A percentile compares a stretch with the other conserved stretches of the same genome.
These are phyloP conservation scores for Botryotinia calthae DNA, from an alignment of 2,329 filamentous ascomycete species.

Conservation along the genomic window DNA sequence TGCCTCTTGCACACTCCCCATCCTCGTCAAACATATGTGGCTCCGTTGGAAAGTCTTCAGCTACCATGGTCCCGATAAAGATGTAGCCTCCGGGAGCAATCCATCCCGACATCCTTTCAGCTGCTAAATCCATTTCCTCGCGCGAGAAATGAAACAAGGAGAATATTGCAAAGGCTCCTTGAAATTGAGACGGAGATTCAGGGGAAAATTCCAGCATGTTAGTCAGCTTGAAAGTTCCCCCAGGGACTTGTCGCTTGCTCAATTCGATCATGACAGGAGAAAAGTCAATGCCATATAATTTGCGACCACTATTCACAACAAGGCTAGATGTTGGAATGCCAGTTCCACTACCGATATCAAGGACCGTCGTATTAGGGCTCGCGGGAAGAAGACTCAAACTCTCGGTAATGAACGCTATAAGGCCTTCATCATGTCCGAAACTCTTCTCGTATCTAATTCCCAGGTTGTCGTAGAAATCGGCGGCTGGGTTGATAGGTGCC, in stretches of 20 bases:
- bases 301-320: constrained; percentile 22
- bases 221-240: constrained; percentile 22
- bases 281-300: constrained; percentile 32
- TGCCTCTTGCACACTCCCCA: constrained; percentile 2
- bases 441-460: constrained; percentile 7
- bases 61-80: constrained; percentile 25
- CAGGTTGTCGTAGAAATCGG: constrained; percentile 14
- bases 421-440: constrained; percentile 13
- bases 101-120: constrained; percentile 22
- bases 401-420: constrained; percentile 10
- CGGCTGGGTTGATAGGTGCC: constrained; percentile 1
- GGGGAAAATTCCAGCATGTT: constrained; percentile 27
- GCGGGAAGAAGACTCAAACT: background rate
- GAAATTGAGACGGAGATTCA: background rate
- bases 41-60: constrained; percentile 10
- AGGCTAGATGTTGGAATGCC: constrained; percentile 36
- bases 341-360: constrained; percentile 40
- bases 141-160: constrained; percentile 24
- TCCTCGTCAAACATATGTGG: constrained; percentile 6
- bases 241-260: constrained; percentile 22
- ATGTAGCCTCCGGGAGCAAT: constrained; percentile 23
- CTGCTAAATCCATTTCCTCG: constrained; percentile 20
- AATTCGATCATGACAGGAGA: constrained; percentile 37
- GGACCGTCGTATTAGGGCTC: constrained; percentile 8
- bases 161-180: constrained; percentile 24